Evolutionary conservation across 2,329 filamentous ascomycete species (phyloP).

Genomic region (Xylariomycetidae sp.): DNA sequence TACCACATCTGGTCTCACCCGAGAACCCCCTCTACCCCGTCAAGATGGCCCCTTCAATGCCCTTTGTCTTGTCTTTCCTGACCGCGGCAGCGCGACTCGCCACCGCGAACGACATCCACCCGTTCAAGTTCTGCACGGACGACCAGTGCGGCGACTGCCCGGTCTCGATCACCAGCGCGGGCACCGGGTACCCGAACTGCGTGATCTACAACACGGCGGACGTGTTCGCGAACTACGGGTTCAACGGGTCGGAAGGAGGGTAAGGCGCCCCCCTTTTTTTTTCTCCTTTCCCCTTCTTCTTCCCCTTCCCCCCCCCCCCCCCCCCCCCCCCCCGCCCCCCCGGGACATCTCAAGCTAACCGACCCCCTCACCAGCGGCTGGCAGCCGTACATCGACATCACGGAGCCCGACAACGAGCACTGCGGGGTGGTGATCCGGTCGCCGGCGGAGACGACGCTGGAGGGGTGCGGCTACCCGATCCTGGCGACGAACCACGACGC

Average conservation of each 20-base stretch:
- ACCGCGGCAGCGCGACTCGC: neutral
- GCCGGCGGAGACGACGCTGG: neutral
- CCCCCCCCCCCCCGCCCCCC: too few species aligned
- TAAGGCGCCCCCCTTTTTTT: too few species aligned
- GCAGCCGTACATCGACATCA: slow-evolving; percentile 1
- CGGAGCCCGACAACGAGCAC: neutral
- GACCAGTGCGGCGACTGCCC: slow-evolving; percentile 1
- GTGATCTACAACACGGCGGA: slow-evolving; percentile 1
- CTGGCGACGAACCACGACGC: neutral
- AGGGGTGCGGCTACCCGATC: slow-evolving; percentile 1
- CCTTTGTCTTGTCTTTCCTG: neutral
- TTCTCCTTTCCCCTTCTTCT: too few species aligned
- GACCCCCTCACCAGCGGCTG: neutral
- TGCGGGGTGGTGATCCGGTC: slow-evolving; percentile 1
- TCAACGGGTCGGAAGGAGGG: too few species aligned
- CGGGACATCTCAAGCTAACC: neutral
- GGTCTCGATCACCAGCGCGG: slow-evolving; percentile 1
- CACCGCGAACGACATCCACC: neutral
- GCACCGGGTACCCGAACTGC: slow-evolving; percentile 4
- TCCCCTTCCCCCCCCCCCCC: too few species aligned
- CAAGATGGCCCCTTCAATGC: neutral
- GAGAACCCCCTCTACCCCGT: too few species aligned
- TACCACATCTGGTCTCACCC: too few species aligned
- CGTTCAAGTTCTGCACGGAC: slow-evolving; percentile 3
- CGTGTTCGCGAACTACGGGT: slow-evolving; percentile 3